Evolutionary conservation across 495 filamentous ascomycete species (phyloP).

Genomic region (Chaetomium cochliodes): DNA sequence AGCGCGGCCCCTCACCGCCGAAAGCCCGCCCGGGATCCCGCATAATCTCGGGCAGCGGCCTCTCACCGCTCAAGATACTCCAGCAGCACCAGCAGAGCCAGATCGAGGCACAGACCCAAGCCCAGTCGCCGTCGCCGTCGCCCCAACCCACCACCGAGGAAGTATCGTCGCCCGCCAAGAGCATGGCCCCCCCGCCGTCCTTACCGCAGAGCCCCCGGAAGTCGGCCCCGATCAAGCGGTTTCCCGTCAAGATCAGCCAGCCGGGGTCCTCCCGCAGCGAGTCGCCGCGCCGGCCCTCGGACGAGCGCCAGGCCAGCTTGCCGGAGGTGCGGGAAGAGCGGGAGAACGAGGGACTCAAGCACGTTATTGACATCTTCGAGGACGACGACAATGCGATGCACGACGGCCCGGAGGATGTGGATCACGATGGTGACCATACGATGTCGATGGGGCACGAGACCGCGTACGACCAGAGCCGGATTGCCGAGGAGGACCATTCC

Average conservation of each 20-base stretch:
- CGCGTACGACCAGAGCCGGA: constrained; percentile 12
- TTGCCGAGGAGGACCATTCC: constrained; percentile 36
- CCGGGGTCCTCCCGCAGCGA: constrained; percentile 29
- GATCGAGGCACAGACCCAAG: constrained; percentile 19
- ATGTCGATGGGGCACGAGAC: constrained; percentile 20
- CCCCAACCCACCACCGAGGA: constrained; percentile 23
- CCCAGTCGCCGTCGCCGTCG: constrained; percentile 1
- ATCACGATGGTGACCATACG: constrained; percentile 31
- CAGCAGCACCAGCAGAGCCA: constrained; percentile 33
- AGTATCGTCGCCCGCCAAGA: constrained; percentile 22
- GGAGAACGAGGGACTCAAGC: constrained; percentile 43
- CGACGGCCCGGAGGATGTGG: constrained; percentile 5
- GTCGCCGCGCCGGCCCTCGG: constrained; percentile 20
- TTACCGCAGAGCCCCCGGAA: constrained; percentile 47
- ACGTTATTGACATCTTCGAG: constrained; percentile 55
- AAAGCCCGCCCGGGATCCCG: constrained; percentile 47
- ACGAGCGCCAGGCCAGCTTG: constrained; percentile 40
- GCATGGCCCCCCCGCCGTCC: constrained; percentile 32
- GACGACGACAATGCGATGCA: constrained; percentile 40
- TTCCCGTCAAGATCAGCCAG: constrained; percentile 51
- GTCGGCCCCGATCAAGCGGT: constrained; percentile 51
- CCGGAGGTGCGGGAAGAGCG: constrained; percentile 40
- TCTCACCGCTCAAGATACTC: constrained; percentile 52
- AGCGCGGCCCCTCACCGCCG: constrained; percentile 33
- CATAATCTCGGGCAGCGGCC: constrained; percentile 48